Evolutionary conservation across 2,329 filamentous ascomycete species (phyloP), one percentile per base, ranked within the genome.

Genomic region (Colletotrichum limetticola): DNA sequence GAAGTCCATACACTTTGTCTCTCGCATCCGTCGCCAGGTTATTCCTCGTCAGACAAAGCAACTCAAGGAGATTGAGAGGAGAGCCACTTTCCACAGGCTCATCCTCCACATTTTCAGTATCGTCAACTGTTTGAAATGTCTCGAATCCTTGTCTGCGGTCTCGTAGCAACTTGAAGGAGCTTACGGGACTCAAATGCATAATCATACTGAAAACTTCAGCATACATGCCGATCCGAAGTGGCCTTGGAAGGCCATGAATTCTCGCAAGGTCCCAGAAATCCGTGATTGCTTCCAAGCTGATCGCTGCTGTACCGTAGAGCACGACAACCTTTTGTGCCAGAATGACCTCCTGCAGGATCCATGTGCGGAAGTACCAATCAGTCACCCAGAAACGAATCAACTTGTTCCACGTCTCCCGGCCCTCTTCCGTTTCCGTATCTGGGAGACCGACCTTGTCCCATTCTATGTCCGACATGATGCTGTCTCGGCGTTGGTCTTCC

Each of bases 281-380:
- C 11, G 35, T 67, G 32, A 71, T 49, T 4, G 68, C 68, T 6
- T 67, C 63, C 4, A 71, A n/a, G 19, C 57, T 71, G 32, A 71
- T 62, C 2, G 63, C 68, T 9, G 57, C 61, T 4, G 35, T 11
- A 2, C 46, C 63, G 6, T 67, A 67, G 1, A 71, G 22, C 4
- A 71, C 49, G 5, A 71, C 64, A 4, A 71, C 63, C 26, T 67
- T 71, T 16, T 28, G n/a, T 16, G 63, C 53, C 5, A 71, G 49
- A 3, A 67, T 32, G 16, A 71, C 68, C 9, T 67, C 68, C n/a
- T 71, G 68, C n/a, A 71, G 63, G 24, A 71, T 63, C 68, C 68
- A 71, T 1, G 68, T 71, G 2, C 68, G 63, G 49, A 71, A 67
- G 37, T 67, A 71, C 68, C 68, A 71, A 35, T 71, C 68, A 4